Percentiles rank a stretch among this genome's conserved stretches.
These are phyloP conservation scores for Breynia disticha DNA, from an alignment of 441 rosid species.

Conservation along the genomic window DNA sequence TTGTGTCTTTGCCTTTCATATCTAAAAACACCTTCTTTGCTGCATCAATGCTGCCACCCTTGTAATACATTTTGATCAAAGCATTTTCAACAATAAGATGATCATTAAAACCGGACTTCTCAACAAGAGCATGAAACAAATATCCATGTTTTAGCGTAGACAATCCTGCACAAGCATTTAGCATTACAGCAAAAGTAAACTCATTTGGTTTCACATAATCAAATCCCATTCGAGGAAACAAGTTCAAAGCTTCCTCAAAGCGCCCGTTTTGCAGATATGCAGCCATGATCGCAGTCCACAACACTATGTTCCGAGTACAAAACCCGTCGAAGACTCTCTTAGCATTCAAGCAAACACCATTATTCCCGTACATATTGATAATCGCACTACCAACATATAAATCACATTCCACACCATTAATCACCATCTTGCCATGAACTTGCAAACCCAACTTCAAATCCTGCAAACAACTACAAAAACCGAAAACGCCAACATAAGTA, in stretches of 20 bases:
- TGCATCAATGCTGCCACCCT: conserved; percentile 51
- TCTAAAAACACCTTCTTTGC: conserved; percentile 38
- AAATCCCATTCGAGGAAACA: conserved; percentile 35
- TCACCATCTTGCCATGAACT: conserved; percentile 44
- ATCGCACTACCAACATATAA: conserved; percentile 33
- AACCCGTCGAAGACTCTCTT: conserved; percentile 41
- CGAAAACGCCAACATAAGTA: conserved; percentile 42
- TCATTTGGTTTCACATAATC: conserved; percentile 47
- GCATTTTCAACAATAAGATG: conserved; percentile 56
- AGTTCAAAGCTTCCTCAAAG: conserved; percentile 60
- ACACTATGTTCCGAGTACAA: conserved; percentile 36
- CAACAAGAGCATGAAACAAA: conserved; percentile 36
- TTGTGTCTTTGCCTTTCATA: conserved; percentile 27
- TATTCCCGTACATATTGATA: conserved; percentile 69
- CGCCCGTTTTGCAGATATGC: conserved; percentile 55
- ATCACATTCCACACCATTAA: conserved; percentile 25
- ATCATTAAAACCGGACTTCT: conserved; percentile 45
- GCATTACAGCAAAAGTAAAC: conserved; percentile 45
- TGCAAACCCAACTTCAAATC: conserved; percentile 47
- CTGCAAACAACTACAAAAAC: conserved; percentile 44
- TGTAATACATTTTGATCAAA: conserved; percentile 64
- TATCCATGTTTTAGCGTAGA: conserved; percentile 46
- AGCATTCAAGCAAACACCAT: conserved; percentile 36
- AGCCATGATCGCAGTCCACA: conserved; percentile 55
- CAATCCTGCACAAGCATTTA: conserved; percentile 52